Conservation (phyloP, 139 green algal genomes). For the Picochlorum sp. region DNA sequence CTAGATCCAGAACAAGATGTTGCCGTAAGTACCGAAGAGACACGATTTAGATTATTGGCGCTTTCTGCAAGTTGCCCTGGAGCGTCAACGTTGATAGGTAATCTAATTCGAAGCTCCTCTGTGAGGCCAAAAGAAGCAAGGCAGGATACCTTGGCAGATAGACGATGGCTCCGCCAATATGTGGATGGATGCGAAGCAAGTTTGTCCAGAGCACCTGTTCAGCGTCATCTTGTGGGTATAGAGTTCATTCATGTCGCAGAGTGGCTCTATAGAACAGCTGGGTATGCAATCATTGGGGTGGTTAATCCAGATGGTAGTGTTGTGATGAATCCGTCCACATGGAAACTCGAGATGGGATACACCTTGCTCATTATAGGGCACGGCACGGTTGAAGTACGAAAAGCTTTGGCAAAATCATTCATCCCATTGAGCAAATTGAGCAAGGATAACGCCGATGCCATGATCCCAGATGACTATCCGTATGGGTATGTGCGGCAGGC, state of each 20-base stretch:
- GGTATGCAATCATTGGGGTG: slow-evolving; percentile 40
- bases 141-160: slow-evolving; percentile 35
- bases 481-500: not conserved
- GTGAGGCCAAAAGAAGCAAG: slow-evolving; percentile 23
- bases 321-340: slow-evolving; percentile 15
- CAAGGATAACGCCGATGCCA: not conserved
- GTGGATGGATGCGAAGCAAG: slow-evolving; percentile 56
- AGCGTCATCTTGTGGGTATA: slow-evolving; percentile 13
- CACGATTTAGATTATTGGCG: slow-evolving; percentile 46
- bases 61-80: slow-evolving; percentile 61
- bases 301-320: slow-evolving; percentile 16
- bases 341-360: slow-evolving; percentile 3
- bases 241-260: slow-evolving; percentile 29
- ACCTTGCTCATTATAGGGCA: slow-evolving; percentile 20
- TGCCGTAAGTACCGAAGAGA: slow-evolving; percentile 59
- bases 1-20: slow-evolving; percentile 63
- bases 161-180: slow-evolving; percentile 67
- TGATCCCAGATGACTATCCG: not conserved
- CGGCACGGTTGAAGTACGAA: not conserved
- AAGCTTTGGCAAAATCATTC: not conserved
- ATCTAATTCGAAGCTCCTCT: slow-evolving; percentile 46
- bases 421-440: slow-evolving; percentile 7
- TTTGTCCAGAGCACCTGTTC: slow-evolving; percentile 25
- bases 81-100: slow-evolving; percentile 63
- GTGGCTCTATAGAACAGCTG: slow-evolving; percentile 34